phyloP scores from a whole-genome alignment of 129 eudicot species.

The Flaveria trinervia region DNA sequence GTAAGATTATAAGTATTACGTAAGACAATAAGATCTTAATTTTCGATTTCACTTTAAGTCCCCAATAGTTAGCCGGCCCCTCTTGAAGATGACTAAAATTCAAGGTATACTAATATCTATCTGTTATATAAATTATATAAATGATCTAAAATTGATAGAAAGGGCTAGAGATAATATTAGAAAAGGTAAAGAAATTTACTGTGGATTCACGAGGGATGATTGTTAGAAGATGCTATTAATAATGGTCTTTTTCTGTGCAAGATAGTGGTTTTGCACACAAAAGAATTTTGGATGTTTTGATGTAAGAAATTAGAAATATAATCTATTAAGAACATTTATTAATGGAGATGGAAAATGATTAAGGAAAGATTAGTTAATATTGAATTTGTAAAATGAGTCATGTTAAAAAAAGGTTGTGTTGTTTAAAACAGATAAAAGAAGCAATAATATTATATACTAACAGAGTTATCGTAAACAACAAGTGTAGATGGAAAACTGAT shows the following conservation, averaged over 20 bases:
- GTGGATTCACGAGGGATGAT: conserved; percentile 36
- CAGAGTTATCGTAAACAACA: too few species aligned
- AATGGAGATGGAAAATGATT: not conserved
- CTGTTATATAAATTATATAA: not conserved
- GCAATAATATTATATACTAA: too few species aligned
- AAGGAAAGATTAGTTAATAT: too few species aligned
- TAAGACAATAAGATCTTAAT: too few species aligned
- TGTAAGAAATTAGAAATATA: not conserved
- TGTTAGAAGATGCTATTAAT: conserved; percentile 29
- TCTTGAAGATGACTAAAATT: too few species aligned
- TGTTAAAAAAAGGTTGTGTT: too few species aligned
- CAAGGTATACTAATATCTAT: not conserved
- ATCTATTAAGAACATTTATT: not conserved
- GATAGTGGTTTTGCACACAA: conserved; percentile 28
- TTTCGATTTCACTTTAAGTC: too few species aligned
- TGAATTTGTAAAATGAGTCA: too few species aligned
- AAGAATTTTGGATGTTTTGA: not conserved
- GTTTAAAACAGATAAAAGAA: too few species aligned
- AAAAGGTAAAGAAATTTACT: not conserved
- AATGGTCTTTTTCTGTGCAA: conserved; percentile 25
- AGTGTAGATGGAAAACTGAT: too few species aligned
- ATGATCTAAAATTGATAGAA: not conserved
- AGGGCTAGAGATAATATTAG: not conserved
- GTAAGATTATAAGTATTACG: too few species aligned
- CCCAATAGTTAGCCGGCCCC: too few species aligned